These are phyloP conservation scores for Pharus latifolius DNA, from an alignment of 176 grass and related monocot species.

Conservation along the genomic window DNA sequence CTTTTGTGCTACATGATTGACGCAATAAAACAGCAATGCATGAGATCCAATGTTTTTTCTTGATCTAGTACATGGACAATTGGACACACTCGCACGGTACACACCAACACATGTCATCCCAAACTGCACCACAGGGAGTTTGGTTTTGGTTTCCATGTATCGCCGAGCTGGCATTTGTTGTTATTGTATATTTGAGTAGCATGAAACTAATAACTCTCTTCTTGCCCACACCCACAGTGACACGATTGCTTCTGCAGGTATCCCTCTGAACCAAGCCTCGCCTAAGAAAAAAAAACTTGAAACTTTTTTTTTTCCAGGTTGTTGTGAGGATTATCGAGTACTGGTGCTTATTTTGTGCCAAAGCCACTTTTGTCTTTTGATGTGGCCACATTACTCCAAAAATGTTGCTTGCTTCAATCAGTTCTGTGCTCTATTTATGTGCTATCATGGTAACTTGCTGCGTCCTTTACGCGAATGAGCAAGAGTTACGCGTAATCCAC, in stretches of 20 bases:
- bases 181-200: neutral
- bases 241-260: no score
- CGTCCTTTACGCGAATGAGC: neutral
- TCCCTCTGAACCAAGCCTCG: no score
- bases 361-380: neutral
- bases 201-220: neutral
- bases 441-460: neutral
- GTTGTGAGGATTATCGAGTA: no score
- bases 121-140: neutral
- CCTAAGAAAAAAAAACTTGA: no score
- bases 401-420: slow-evolving; percentile 7
- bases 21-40: neutral
- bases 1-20: slow-evolving; percentile 4
- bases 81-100: neutral
- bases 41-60: neutral
- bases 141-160: neutral
- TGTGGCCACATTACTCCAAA: neutral
- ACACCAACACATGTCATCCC: neutral
- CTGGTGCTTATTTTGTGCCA: no score
- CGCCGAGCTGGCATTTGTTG: neutral
- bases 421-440: neutral
- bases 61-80: neutral
- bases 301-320: no score
- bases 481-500: neutral
- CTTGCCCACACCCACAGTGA: neutral